These are phyloP conservation scores for Schrenkiella parvula DNA, from an alignment of 345 rosid genomes.

Conservation along the genomic window DNA sequence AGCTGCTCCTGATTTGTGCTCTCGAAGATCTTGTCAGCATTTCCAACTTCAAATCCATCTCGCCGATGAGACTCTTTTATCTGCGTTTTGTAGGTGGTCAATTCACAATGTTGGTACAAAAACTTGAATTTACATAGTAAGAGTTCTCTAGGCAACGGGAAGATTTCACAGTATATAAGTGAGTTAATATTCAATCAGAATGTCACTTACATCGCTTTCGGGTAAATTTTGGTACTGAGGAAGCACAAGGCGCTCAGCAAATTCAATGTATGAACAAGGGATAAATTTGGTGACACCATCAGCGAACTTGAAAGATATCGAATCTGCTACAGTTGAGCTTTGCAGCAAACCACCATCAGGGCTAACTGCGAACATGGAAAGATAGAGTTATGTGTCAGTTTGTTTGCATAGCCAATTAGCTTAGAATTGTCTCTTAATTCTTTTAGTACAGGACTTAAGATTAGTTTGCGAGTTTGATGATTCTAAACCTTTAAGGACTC, in stretches of 20 bases:
- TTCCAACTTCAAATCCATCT: slow-evolving; percentile 92
- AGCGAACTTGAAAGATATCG: slow-evolving; percentile 55
- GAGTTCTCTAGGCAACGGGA: neutral
- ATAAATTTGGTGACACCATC: slow-evolving; percentile 62
- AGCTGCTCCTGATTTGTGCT: slow-evolving; percentile 50
- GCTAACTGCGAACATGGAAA: slow-evolving; percentile 51
- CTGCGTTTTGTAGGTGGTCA: slow-evolving; percentile 34
- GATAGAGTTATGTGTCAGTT: neutral
- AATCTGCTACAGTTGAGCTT: slow-evolving; percentile 94
- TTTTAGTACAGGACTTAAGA: neutral
- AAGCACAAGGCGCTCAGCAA: slow-evolving; percentile 90
- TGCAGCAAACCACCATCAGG: slow-evolving; percentile 90
- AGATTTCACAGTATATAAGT: neutral
- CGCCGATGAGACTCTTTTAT: slow-evolving; percentile 67
- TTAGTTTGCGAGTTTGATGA: neutral
- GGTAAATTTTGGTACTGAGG: slow-evolving; percentile 58
- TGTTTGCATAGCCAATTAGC: neutral
- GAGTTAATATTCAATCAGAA: neutral
- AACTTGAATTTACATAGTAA: no score
- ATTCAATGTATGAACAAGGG: slow-evolving; percentile 94
- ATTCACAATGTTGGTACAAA: slow-evolving; percentile 7
- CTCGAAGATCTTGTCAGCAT: slow-evolving; percentile 93
- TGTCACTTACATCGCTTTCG: slow-evolving; percentile 46
- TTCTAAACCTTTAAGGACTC: slow-evolving; percentile 73
- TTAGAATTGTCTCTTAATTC: neutral